Evolutionary conservation across 2,329 filamentous ascomycete species (phyloP), one percentile per base, ranked within the genome.

Genomic region (Xylaria digitata): DNA sequence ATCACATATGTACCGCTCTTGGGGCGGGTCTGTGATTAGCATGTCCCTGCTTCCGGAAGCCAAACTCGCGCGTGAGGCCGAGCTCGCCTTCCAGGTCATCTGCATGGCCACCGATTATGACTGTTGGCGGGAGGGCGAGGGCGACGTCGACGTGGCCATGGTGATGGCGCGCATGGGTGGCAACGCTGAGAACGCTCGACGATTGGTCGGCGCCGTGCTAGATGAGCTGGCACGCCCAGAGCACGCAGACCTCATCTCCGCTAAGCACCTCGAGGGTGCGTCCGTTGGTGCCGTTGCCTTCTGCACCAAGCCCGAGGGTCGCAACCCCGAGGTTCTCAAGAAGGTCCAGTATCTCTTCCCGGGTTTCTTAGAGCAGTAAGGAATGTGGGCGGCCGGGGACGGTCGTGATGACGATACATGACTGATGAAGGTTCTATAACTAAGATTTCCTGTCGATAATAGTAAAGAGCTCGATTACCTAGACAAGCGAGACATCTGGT

Each of bases 71-170:
- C 90, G 93, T 61, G 96, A 99, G 83, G 96, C 96, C 26, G 96
- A 99, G 84, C 92, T 99, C 74, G 92, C 91, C 42, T 98, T 98
- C 81, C 94, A 97, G 83, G 96, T 97, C 88, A 97, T 99, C 76
- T 97, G 95, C 85, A 99, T 99, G 96, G 93, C 93, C 40, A 99
- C 96, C 32, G 96, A 99, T 84, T 99, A 99, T 80, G 96, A 99
- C 84, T 98, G 95, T 88, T 99, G 96, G 96, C 92, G 94, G 78
- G 91, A 89, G 65, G 92, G 65, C 46, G 67, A 68, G 50, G 67
- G 65, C 23, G 68, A 92, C 71, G 96, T 99, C 69, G 94, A 94
- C 69, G 96, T 99, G 23, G 92, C 94, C 80, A 97, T 98, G 92
- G 96, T 99, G 63, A 93, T 97, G 89, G 91, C 89, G 68, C 93